These are phyloP conservation scores for Mycena filopes DNA, from an alignment of 768 basidiomycete genomes.

Conservation along the genomic window DNA sequence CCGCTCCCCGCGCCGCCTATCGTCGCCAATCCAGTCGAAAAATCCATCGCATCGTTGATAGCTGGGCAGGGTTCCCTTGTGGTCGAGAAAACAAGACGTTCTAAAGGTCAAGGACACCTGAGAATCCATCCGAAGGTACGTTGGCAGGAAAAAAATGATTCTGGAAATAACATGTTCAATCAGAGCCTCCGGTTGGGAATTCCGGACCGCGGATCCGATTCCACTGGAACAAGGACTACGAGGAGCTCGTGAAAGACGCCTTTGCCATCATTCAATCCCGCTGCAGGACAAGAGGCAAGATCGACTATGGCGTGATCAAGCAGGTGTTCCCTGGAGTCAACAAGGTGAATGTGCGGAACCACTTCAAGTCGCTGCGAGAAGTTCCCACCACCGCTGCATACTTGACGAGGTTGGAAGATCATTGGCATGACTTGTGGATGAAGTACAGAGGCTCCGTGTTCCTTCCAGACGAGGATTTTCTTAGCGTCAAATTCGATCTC, in stretches of 20 bases:
- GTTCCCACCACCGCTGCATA: slow-evolving; percentile 78
- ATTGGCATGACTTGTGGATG: slow-evolving; percentile 84
- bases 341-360: slow-evolving; percentile 76
- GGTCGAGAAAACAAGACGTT: slow-evolving; percentile 35
- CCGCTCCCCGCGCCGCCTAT: slow-evolving; percentile 49
- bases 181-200: slow-evolving; percentile 34
- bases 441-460: slow-evolving; percentile 72
- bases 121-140: slow-evolving; percentile 40
- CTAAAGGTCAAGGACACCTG: slow-evolving; percentile 30
- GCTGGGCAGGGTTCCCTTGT: slow-evolving; percentile 61
- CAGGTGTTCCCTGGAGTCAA: slow-evolving; percentile 86
- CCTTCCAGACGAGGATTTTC: slow-evolving; percentile 77
- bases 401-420: slow-evolving; percentile 80
- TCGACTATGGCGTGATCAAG: slow-evolving; percentile 79
- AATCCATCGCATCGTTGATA: slow-evolving; percentile 62
- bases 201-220: slow-evolving; percentile 70
- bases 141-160: neutral
- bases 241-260: slow-evolving; percentile 89
- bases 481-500: slow-evolving; percentile 82
- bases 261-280: slow-evolving; percentile 85
- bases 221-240: slow-evolving; percentile 87
- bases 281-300: slow-evolving; percentile 65
- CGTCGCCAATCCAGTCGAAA: slow-evolving; percentile 58
- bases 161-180: neutral
- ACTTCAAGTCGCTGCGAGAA: slow-evolving; percentile 69